Percentiles rank a stretch among this genome's conserved stretches.
These are phyloP conservation scores for Pulveroboletus ravenelii DNA, from an alignment of 768 basidiomycete genomes.

Conservation along the genomic window DNA sequence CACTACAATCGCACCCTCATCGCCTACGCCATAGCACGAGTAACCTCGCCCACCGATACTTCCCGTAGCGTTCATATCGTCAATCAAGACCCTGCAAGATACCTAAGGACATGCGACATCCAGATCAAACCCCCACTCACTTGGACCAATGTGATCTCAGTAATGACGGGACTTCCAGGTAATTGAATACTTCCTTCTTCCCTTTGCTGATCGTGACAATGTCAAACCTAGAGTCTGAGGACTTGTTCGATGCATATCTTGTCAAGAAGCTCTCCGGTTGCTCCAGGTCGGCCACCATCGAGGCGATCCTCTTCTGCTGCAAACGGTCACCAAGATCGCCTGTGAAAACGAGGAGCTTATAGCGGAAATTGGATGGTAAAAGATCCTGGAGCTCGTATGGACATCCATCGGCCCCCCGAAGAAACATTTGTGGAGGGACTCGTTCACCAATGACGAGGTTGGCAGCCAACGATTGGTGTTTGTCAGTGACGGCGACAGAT, in stretches of 20 bases:
- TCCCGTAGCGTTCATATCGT: constrained; percentile 46
- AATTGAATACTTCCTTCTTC: constrained; percentile 32
- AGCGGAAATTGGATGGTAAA: constrained; percentile 43
- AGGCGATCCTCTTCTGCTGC: constrained; percentile 23
- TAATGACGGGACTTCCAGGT: constrained; percentile 28
- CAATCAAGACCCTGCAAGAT: constrained; percentile 50
- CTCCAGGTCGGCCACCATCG: constrained; percentile 28
- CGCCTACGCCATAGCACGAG: constrained; percentile 42
- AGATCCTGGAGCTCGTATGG: constrained; percentile 49
- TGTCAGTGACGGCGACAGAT: constrained; percentile 34
- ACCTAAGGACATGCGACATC: background rate
- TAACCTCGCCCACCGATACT: constrained; percentile 52
- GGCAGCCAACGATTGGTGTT: constrained; percentile 34
- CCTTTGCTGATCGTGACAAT: constrained; percentile 26
- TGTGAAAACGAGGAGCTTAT: constrained; percentile 44
- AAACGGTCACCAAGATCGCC: constrained; percentile 29
- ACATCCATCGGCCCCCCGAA: constrained; percentile 43
- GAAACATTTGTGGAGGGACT: constrained; percentile 42
- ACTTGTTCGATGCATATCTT: constrained; percentile 17
- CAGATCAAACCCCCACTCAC: constrained; percentile 21
- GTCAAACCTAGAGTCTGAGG: constrained; percentile 29
- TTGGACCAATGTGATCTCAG: constrained; percentile 41
- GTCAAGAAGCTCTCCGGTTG: constrained; percentile 24
- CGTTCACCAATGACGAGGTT: constrained; percentile 48
- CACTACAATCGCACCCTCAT: constrained; percentile 26